Evolutionary conservation across 805 yeast species (phyloP), one percentile per base, ranked within the genome.

Genomic region (Kuraishia hungarica): DNA sequence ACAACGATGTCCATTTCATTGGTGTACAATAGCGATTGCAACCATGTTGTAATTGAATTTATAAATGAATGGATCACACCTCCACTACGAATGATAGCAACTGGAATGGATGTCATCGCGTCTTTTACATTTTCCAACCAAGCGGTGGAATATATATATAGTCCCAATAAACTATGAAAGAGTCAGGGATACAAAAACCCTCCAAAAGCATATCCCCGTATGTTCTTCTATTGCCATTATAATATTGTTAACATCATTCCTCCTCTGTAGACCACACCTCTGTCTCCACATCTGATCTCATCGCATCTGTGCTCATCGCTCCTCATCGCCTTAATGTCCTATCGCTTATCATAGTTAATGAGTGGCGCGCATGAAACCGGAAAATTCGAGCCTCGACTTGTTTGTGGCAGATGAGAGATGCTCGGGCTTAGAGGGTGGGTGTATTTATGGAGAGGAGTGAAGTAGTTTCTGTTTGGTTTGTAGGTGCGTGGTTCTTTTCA

Each of bases 1-100:
- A 69, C 54, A 2, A 62, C 57, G 6, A 66, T 54, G 24, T 64
- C 63, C 49, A 47, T 47, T 47, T 47, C 43, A 13, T 13, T 35
- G 43, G 22, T 51, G 48, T 51, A 35, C 8, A 51, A n/a, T 3
- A 22, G 48, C 15, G 23, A n/a, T 20, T 50, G 51, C 22, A 10
- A 50, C 28, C 49, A 47, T 47, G 24, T 22, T 22, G 22, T 24
- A 10, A 19, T 50, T 11, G 39, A 23, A 7, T 13, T 6, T 10
- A 19, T 10, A 19, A 26, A 17, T 23, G 51, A 50, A 4, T 20
- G 51, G 13, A 50, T 20, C 8, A 49, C 8, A 49, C 51, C 22
- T n/a, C 13, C n/a, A 49, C 8, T 10, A 43, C 48, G 17, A 47
- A 10, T 26, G 29, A 6, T 10, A 26, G 10, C 29, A 26, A 10